Percentiles rank a stretch among this genome's conserved stretches.
Conservation (phyloP, 2,329 filamentous ascomycete species). For the Diaporthe helianthi region DNA sequence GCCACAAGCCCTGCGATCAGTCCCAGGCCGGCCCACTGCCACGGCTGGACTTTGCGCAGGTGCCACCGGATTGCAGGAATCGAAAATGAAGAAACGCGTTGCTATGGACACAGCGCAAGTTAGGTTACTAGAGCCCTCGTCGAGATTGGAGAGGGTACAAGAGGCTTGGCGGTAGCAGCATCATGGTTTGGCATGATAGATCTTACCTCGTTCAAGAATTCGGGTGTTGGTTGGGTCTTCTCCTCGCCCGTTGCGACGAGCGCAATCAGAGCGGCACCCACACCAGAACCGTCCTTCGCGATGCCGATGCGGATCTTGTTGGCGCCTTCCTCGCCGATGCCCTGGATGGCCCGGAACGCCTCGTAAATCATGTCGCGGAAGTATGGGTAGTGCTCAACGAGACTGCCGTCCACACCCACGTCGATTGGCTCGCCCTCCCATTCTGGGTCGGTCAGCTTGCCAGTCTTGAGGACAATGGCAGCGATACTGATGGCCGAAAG, state of each 20-base stretch:
- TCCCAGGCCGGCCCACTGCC: constrained; percentile 35
- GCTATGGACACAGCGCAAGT: constrained; percentile 20
- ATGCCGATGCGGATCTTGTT: constrained; percentile 92
- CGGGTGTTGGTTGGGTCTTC: constrained; percentile 45
- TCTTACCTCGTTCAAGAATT: constrained; percentile 34
- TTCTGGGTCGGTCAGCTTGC: constrained; percentile 67
- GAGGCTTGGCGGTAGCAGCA: not conserved
- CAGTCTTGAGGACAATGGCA: constrained; percentile 82
- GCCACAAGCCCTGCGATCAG: constrained; percentile 25
- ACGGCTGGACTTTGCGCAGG: constrained; percentile 32
- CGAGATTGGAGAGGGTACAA: not conserved
- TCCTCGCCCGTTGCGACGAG: constrained; percentile 79
- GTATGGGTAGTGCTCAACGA: constrained; percentile 94
- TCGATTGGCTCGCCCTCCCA: constrained; percentile 75
- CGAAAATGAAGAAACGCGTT: constrained; percentile 28
- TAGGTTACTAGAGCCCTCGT: constrained; percentile 8
- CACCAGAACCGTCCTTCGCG: constrained; percentile 93
- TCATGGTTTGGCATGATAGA: not conserved
- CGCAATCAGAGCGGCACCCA: constrained; percentile 95
- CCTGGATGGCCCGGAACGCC: constrained; percentile 76
- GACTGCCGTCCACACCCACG: constrained; percentile 90
- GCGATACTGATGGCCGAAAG: constrained; percentile 88
- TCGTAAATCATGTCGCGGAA: constrained; percentile 91
- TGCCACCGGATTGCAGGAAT: constrained; percentile 31
- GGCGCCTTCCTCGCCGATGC: constrained; percentile 80